Evolutionary conservation across 441 rosid species (phyloP).

Genomic region (Flueggea neowawraea): DNA sequence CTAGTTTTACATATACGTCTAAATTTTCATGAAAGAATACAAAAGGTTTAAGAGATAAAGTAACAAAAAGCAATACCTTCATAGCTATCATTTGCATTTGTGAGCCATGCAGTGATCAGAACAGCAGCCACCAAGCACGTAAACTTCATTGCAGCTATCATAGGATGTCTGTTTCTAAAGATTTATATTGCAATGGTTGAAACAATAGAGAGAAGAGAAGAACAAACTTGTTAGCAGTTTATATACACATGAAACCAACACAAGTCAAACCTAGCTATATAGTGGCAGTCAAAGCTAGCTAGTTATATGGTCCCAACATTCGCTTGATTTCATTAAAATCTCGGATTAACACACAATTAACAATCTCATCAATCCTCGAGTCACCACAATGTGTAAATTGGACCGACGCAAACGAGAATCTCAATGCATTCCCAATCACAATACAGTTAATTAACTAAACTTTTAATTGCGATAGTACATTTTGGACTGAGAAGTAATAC

Average conservation of each 20-base stretch:
- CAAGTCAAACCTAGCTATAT: conserved; percentile 9
- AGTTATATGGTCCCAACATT: conserved; percentile 18
- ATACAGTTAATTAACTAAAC: not conserved
- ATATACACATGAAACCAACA: conserved; percentile 1
- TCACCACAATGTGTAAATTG: conserved; percentile 37
- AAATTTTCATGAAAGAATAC: too few relatives aligned
- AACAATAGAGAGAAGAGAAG: conserved; percentile 11
- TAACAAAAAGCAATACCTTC: conserved; percentile 16
- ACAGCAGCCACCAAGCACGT: conserved; percentile 7
- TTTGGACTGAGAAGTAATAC: not conserved
- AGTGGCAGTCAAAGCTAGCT: conserved; percentile 8
- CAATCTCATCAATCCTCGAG: conserved; percentile 33
- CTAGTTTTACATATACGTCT: too few relatives aligned
- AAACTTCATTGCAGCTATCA: conserved; percentile 17
- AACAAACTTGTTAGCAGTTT: conserved; percentile 4
- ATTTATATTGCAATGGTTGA: conserved; percentile 2
- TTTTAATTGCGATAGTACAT: not conserved
- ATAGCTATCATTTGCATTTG: conserved; percentile 3
- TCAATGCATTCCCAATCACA: conserved; percentile 13
- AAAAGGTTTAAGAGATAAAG: too few relatives aligned
- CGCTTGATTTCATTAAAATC: conserved; percentile 1
- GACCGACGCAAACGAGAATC: conserved; percentile 21
- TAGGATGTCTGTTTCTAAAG: not conserved
- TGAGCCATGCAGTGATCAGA: conserved; percentile 13
- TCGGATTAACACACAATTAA: conserved; percentile 3